Evolutionary conservation across 129 eudicot genomes (phyloP).

Genomic region (Saussurea involucrata): DNA sequence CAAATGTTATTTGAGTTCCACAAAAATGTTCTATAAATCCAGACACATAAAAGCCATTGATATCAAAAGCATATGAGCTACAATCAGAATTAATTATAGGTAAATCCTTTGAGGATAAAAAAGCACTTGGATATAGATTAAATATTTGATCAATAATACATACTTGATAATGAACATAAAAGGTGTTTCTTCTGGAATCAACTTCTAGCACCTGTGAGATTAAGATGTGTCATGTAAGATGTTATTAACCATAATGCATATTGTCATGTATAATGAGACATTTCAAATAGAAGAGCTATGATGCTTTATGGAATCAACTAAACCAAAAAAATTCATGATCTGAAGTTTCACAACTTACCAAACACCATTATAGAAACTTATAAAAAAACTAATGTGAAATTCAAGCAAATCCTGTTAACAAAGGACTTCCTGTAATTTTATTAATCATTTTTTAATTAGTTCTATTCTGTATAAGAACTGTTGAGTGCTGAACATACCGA

Average conservation of each 20-base stretch:
- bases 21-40: not conserved
- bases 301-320: slow-evolving; percentile 13
- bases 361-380: too few relatives aligned
- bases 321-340: not conserved
- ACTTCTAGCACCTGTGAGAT: slow-evolving; percentile 55
- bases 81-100: not conserved
- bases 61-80: too few relatives aligned
- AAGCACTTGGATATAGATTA: not conserved
- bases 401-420: too few relatives aligned
- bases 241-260: slow-evolving; percentile 7
- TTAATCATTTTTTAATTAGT: too few relatives aligned
- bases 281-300: not conserved
- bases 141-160: slow-evolving; percentile 23
- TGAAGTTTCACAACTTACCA: not conserved
- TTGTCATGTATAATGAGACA: not conserved
- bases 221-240: slow-evolving; percentile 8
- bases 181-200: slow-evolving; percentile 38
- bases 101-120: not conserved
- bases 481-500: too few relatives aligned
- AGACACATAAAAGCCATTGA: not conserved
- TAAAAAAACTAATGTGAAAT: too few relatives aligned
- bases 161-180: slow-evolving; percentile 66
- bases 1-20: not conserved
- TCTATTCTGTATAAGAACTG: too few relatives aligned
- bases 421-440: too few relatives aligned